These are phyloP conservation scores for Geranomyces michiganensis DNA, from an alignment of 192 early-diverging fungal genomes.

Conservation along the genomic window DNA sequence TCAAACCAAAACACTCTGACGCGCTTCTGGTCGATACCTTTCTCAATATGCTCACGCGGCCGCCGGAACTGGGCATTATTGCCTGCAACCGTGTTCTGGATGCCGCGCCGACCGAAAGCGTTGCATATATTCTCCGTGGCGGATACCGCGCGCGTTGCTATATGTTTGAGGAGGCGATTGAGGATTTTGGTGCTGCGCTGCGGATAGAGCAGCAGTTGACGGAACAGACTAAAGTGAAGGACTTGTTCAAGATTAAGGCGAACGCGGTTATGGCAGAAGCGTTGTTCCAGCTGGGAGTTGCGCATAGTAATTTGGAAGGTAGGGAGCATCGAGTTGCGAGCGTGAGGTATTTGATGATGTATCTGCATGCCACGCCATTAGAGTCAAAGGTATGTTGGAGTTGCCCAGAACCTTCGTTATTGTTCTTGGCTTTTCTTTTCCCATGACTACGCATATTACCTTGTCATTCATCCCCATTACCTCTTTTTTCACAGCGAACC, in stretches of 20 bases:
- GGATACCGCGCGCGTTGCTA: slow-evolving; percentile 20
- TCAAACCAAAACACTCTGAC: slow-evolving; percentile 19
- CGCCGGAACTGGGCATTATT: slow-evolving; percentile 37
- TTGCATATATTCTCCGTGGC: slow-evolving; percentile 27
- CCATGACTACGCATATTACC: background rate
- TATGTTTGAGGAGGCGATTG: slow-evolving; percentile 30
- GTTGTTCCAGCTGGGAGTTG: slow-evolving; percentile 35
- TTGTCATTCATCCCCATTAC: slow-evolving; percentile 13
- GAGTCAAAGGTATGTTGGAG: slow-evolving; percentile 1
- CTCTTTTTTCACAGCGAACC: slow-evolving; percentile 5
- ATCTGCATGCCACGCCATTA: slow-evolving; percentile 9
- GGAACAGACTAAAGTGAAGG: slow-evolving; percentile 1
- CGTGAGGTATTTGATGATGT: slow-evolving; percentile 28
- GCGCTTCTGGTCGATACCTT: slow-evolving; percentile 39
- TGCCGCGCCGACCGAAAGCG: slow-evolving; percentile 9
- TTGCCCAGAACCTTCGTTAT: slow-evolving; percentile 12
- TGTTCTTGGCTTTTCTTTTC: too few relatives aligned
- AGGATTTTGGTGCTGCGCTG: slow-evolving; percentile 29
- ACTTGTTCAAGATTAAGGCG: background rate
- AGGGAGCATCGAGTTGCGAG: slow-evolving; percentile 13
- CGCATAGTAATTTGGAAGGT: slow-evolving; percentile 36
- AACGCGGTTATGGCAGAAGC: slow-evolving; percentile 26
- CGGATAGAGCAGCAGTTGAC: slow-evolving; percentile 4
- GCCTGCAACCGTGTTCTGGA: slow-evolving; percentile 19
- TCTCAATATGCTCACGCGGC: slow-evolving; percentile 33